Evolutionary conservation across 2,329 filamentous ascomycete genomes (phyloP), one percentile per base, ranked within the genome.

Genomic region (Exophiala spinifera): DNA sequence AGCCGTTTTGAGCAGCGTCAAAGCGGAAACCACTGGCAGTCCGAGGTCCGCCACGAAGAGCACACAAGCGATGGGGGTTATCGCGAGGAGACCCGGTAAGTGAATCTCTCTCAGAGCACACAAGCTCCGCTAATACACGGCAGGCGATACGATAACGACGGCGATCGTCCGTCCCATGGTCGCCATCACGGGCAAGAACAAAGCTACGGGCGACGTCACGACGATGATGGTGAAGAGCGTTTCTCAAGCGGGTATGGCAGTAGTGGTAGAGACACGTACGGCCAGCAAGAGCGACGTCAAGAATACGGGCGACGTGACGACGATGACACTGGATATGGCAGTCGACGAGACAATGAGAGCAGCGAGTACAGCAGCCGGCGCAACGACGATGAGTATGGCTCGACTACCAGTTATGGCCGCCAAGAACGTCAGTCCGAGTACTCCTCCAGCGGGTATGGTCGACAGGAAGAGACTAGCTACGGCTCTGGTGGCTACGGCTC

Each of bases 281-380:
- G 50, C 14, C 36, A 39, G 36, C 55, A 39, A 11, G 39, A 57
- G 39, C 50, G 47, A 8, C 51, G 51, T 40, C 31, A 58, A 53
- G 40, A 53, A 34, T 47, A 44, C 15, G 33, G 33, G 11, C 39
- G 14, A 28, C 43, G 17, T 17, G 33, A 33, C 45, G 33, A 33
- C 45, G 59, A 63, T 36, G 57, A 62, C 21, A 59, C 62, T 15
- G 60, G 57, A 55, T 49, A 52, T 36, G 59, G 53, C n/a, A 58
- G 60, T 46, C 59, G 61, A 20, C 53, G 61, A 46, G 37, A 49
- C 21, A 50, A 51, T 37, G 55, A 53, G n/a, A n/a, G n/a, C 31
- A 59, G 62, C 15, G 60, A 59, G 56, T 52, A 52, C 25, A 59
- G 52, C n/a, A 58, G 60, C 44, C 59, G 61, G 17, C 53, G 61